These are phyloP conservation scores for Candida silvatica DNA, from an alignment of 805 yeast species.

Conservation along the genomic window DNA sequence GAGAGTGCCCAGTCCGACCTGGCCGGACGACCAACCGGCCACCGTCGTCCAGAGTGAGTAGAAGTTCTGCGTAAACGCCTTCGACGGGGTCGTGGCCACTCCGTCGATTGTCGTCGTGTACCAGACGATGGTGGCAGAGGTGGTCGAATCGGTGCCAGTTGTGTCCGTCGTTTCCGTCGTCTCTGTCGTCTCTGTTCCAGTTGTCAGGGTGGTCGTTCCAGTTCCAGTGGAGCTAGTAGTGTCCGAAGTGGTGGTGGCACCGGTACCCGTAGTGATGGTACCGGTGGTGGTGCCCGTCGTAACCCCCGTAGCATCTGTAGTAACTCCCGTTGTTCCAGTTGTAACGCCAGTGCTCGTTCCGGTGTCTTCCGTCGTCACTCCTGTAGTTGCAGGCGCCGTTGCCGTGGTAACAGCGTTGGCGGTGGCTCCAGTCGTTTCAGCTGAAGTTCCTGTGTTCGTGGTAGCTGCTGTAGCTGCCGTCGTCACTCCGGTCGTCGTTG, in stretches of 20 bases:
- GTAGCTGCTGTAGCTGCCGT: constrained; percentile 4
- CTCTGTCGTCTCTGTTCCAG: constrained; percentile 6
- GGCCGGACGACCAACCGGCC: constrained; percentile 46
- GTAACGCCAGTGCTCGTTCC: constrained; percentile 4
- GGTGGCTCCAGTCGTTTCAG: constrained; percentile 15
- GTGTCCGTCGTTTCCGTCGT: constrained; percentile 8
- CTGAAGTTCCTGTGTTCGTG: constrained; percentile 7
- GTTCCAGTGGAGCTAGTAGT: no score
- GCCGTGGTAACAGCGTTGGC: constrained; percentile 20
- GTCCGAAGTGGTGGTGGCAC: constrained; percentile 3
- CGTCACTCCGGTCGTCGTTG: constrained; percentile 30
- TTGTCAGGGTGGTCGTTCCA: constrained; percentile 5
- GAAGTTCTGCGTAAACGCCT: constrained; percentile 46
- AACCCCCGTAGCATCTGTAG: constrained; percentile 5
- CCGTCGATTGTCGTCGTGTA: constrained; percentile 39
- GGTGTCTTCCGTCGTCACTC: constrained; percentile 14
- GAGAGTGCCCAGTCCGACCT: constrained; percentile 69
- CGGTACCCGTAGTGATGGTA: constrained; percentile 5
- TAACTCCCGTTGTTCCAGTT: constrained; percentile 3
- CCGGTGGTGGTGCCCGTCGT: constrained; percentile 5
- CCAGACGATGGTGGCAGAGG: constrained; percentile 33
- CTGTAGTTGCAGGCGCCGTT: constrained; percentile 37
- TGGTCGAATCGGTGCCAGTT: constrained; percentile 17
- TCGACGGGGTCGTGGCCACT: constrained; percentile 30
- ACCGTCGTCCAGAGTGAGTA: constrained; percentile 32